These are phyloP conservation scores for Closterium sp. DNA, from an alignment of 139 green algal species.

Conservation along the genomic window DNA sequence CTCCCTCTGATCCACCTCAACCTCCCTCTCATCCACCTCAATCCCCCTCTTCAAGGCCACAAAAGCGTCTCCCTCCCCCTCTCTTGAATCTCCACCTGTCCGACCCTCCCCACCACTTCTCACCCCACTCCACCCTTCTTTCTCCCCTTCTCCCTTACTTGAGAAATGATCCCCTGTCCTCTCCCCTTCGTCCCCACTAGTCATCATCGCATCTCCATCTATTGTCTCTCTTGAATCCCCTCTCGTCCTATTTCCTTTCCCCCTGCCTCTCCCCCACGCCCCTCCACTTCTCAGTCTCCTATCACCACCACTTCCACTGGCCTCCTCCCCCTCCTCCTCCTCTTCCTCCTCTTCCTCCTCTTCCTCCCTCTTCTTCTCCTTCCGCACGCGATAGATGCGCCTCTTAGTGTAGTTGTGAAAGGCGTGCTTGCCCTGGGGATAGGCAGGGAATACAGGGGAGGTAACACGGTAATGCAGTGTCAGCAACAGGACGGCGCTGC, in stretches of 20 bases:
- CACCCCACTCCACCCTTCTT: neutral
- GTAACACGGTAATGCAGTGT: too few species aligned
- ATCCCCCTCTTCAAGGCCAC: neutral
- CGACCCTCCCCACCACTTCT: neutral
- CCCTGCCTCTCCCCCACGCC: neutral
- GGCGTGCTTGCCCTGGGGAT: constrained; percentile 35
- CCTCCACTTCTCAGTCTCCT: constrained; percentile 2
- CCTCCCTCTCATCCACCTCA: neutral
- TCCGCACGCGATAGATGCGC: constrained; percentile 7
- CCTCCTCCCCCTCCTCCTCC: neutral
- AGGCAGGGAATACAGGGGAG: too few species aligned
- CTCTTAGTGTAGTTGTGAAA: constrained; percentile 50
- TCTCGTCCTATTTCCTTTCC: too few species aligned
- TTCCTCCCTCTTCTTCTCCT: neutral
- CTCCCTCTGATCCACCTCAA: too few species aligned
- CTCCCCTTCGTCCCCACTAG: too few species aligned
- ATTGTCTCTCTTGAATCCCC: too few species aligned
- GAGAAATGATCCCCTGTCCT: too few species aligned
- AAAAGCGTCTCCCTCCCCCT: neutral
- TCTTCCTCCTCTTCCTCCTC: neutral
- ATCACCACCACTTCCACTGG: neutral
- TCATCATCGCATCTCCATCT: too few species aligned
- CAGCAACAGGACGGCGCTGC: too few species aligned
- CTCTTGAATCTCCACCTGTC: neutral
- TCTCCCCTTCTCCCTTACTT: neutral